Evolutionary conservation across 108 stramenopile genomes (phyloP).

Genomic region (Cyclotella kingstonii): DNA sequence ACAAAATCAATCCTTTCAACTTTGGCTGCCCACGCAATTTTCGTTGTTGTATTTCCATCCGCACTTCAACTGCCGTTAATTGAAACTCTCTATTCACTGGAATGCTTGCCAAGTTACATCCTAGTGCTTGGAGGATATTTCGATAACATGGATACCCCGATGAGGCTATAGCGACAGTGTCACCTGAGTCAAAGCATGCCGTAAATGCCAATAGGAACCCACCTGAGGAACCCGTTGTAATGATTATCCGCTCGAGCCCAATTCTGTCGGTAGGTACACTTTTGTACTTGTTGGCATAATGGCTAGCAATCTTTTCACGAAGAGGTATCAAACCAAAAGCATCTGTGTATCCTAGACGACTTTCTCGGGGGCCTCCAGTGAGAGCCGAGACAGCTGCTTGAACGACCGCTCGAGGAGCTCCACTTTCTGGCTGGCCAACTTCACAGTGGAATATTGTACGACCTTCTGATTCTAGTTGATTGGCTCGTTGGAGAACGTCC

Average conservation of each 20-base stretch:
- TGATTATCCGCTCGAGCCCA: slow-evolving; percentile 61
- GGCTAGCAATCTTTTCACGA: slow-evolving; percentile 61
- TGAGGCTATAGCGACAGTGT: slow-evolving; percentile 77
- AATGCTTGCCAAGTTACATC: slow-evolving; percentile 63
- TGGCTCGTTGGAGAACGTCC: slow-evolving; percentile 83
- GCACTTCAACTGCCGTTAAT: slow-evolving; percentile 76
- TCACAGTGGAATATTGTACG: slow-evolving; percentile 74
- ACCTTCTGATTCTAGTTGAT: slow-evolving; percentile 67
- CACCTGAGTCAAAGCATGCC: slow-evolving; percentile 84
- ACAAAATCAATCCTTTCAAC: slow-evolving; percentile 83
- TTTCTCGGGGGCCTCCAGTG: slow-evolving; percentile 11
- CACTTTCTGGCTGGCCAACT: slow-evolving; percentile 87
- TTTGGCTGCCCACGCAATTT: slow-evolving; percentile 29
- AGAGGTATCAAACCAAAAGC: slow-evolving; percentile 83
- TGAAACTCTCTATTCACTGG: slow-evolving; percentile 78
- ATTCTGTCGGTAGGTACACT: slow-evolving; percentile 24
- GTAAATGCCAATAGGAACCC: slow-evolving; percentile 88
- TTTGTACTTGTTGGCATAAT: slow-evolving; percentile 64
- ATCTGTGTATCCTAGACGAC: slow-evolving; percentile 85
- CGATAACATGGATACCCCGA: slow-evolving; percentile 93
- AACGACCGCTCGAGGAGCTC: slow-evolving; percentile 74
- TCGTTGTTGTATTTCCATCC: slow-evolving; percentile 50
- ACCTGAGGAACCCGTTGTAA: slow-evolving; percentile 87
- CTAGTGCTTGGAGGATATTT: slow-evolving; percentile 84
- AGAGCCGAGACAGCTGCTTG: slow-evolving; percentile 68